These are phyloP conservation scores for Talaromyces islandicus DNA, from an alignment of 2,329 filamentous ascomycete species.

Conservation along the genomic window DNA sequence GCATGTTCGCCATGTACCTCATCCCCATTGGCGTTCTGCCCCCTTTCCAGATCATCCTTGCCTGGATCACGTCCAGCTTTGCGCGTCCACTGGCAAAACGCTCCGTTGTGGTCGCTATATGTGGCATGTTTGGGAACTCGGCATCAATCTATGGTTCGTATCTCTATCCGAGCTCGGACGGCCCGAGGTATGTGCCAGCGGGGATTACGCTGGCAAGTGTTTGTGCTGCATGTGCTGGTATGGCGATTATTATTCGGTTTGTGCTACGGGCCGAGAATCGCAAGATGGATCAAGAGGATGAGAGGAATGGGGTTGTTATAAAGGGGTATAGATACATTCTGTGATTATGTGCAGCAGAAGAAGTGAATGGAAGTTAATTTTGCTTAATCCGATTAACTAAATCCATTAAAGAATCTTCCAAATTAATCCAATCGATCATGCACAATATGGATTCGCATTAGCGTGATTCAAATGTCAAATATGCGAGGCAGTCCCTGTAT, in stretches of 20 bases:
- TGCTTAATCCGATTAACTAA: background rate
- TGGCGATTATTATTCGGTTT: background rate
- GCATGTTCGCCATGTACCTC: background rate
- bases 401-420: background rate
- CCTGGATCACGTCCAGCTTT: background rate
- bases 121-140: background rate
- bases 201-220: background rate
- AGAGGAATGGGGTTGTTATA: background rate
- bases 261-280: background rate
- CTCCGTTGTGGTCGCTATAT: background rate
- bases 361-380: background rate
- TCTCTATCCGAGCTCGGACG: background rate
- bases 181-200: background rate
- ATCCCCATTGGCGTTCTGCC: background rate
- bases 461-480: background rate
- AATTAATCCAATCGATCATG: background rate
- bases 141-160: background rate
- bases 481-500: background rate
- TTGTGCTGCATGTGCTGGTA: background rate
- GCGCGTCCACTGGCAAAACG: background rate
- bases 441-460: background rate
- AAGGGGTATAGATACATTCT: constrained; percentile 15
- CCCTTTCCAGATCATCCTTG: background rate
- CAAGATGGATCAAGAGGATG: background rate
- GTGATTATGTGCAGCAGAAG: background rate